Evolutionary conservation across 495 filamentous ascomycete genomes (phyloP).

Genomic region (Clavariopsis aquatica): DNA sequence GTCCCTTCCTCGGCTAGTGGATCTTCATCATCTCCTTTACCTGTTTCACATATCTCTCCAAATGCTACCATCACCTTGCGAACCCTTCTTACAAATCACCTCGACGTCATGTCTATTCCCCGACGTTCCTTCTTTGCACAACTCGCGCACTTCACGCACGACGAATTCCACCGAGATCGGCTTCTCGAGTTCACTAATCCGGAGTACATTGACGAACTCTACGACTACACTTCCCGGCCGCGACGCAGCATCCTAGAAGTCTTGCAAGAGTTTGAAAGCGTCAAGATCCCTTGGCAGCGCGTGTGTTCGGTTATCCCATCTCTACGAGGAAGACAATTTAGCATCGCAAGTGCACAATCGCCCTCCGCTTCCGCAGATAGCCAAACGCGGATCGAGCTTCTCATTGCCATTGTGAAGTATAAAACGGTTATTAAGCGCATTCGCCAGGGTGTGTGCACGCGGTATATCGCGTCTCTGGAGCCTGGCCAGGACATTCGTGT

Average conservation of each 20-base stretch:
- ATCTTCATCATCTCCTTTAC: constrained; percentile 44
- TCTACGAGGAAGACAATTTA: constrained; percentile 81
- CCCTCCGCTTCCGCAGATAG: constrained; percentile 10
- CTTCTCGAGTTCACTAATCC: constrained; percentile 78
- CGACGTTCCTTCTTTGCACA: constrained; percentile 79
- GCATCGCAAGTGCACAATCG: constrained; percentile 73
- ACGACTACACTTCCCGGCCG: constrained; percentile 92
- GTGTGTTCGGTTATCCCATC: constrained; percentile 69
- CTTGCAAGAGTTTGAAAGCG: constrained; percentile 81
- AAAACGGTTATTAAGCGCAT: constrained; percentile 82
- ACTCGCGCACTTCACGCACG: constrained; percentile 69
- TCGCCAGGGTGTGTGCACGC: constrained; percentile 85
- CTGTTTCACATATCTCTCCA: constrained; percentile 45
- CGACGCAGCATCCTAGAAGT: constrained; percentile 89
- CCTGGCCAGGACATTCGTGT: constrained; percentile 60
- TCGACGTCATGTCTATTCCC: constrained; percentile 88
- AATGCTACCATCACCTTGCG: constrained; percentile 61
- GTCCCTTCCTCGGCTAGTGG: constrained; percentile 41
- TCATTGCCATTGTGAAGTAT: constrained; percentile 92
- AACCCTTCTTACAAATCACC: constrained; percentile 71
- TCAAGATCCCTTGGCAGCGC: constrained; percentile 76
- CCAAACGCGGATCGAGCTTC: constrained; percentile 64
- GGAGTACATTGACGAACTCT: constrained; percentile 81
- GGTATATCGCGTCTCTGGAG: constrained; percentile 69
- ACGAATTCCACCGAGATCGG: constrained; percentile 74